Base-by-base conservation (phyloP, 768 basidiomycete genomes). In the Suillus plorans region DNA sequence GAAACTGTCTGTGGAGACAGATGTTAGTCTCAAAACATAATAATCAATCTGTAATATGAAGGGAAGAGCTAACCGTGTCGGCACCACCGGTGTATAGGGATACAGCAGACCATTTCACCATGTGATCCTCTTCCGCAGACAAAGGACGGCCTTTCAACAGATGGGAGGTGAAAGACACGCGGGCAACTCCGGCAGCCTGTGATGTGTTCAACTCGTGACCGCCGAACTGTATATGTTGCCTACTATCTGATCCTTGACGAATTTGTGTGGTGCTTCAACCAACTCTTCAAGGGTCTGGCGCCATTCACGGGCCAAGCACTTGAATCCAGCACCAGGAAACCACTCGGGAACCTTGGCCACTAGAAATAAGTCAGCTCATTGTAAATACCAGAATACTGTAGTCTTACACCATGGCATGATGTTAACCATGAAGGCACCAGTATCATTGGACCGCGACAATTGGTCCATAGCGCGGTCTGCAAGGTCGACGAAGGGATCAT, bases 221-320 rank as follows among this genome's bases (percentile, higher is more conserved):
- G 13, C 28, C 34, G 45, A 12, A 31, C 9, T 10, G 20, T 18
- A 47, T 5, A 59, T 18, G 44, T 28, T 5, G 20, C 28, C 22
- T 60, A 88, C 88, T 76, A 88, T 81, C 71, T 89, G 85, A 65
- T 87, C 82, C 71, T 87, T 87, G 56, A 87, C 87, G 64, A 83
- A 86, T 45, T 80, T 78, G 69, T 83, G 78, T 7, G 88, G 88
- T 63, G 77, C 77, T 31, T 85, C 81, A 34, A 86, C 86, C 84
- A 87, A 82, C 59, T 87, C 81, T 13, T 74, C 68, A 25, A 88
- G 77, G 0, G 86, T 88, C 2, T 74, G 71, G n/a, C 79, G 78
- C 86, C 86, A 89, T 53, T 76, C 77, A 41, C 76, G 78, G 2
- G 88, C 89, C 66, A 77, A 82, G 65, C 74, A 69, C 69, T 86